Evolutionary conservation across 2,329 filamentous ascomycete genomes (phyloP).

Genomic region (Lachnellula occidentalis): DNA sequence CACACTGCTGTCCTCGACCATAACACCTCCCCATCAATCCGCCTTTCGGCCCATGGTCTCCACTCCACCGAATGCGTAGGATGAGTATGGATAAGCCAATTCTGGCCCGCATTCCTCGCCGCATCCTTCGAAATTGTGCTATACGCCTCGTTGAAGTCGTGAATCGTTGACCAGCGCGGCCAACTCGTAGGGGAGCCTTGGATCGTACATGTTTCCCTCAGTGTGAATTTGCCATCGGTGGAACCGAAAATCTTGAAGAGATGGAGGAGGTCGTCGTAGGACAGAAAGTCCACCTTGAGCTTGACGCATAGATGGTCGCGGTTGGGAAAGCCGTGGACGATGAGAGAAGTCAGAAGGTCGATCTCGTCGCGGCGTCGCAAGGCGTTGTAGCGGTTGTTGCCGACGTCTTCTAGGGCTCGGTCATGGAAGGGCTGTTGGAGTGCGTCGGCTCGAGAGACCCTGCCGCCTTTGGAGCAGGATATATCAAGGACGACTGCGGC

Average conservation of each 20-base stretch:
- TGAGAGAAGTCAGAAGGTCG: neutral
- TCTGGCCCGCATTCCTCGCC: neutral
- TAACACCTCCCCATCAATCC: neutral
- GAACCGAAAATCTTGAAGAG: neutral
- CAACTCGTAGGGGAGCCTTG: neutral
- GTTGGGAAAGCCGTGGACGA: neutral
- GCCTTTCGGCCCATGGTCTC: neutral
- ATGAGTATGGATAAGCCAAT: neutral
- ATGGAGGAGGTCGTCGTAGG: neutral
- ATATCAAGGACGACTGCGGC: neutral
- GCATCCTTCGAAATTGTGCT: neutral
- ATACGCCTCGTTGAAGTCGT: neutral
- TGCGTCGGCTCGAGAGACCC: neutral
- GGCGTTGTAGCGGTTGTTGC: neutral
- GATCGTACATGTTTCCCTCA: neutral
- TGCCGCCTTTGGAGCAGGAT: neutral
- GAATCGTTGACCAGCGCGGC: neutral
- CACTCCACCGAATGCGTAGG: neutral
- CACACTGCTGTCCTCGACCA: neutral
- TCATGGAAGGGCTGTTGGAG: neutral
- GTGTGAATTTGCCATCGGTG: neutral
- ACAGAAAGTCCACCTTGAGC: neutral
- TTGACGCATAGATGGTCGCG: neutral
- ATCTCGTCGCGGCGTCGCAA: neutral
- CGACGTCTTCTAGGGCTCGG: neutral